These are phyloP conservation scores for Boletus subparvulus DNA, from an alignment of 768 basidiomycete genomes.

Conservation along the genomic window DNA sequence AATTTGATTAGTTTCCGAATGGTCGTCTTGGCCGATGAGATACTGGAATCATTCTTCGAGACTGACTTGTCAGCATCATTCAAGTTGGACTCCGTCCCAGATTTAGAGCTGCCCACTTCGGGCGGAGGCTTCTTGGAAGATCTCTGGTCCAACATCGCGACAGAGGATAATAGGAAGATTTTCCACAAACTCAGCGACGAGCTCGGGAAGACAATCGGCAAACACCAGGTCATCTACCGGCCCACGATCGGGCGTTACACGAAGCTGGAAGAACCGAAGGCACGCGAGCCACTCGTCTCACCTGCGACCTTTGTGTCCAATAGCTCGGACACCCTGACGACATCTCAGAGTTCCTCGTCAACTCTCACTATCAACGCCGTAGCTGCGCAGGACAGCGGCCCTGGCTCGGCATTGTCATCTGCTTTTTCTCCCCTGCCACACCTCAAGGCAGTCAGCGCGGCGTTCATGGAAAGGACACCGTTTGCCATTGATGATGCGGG, in stretches of 20 bases:
- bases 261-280: constrained; percentile 81
- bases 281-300: constrained; percentile 82
- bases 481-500: constrained; percentile 97
- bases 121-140: constrained; percentile 73
- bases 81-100: constrained; percentile 68
- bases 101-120: constrained; percentile 60
- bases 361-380: constrained; percentile 50
- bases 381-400: constrained; percentile 20
- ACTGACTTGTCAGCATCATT: constrained; percentile 88
- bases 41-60: constrained; percentile 96
- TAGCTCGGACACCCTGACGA: constrained; percentile 29
- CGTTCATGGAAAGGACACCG: constrained; percentile 86
- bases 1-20: constrained; percentile 79
- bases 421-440: constrained; percentile 58
- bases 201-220: constrained; percentile 91
- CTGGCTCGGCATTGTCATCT: constrained; percentile 25
- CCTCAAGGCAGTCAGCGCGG: constrained; percentile 74
- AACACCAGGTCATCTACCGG: constrained; percentile 78
- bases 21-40: constrained; percentile 96
- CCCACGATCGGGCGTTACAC: constrained; percentile 88
- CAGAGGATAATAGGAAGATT: constrained; percentile 89
- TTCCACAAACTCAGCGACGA: constrained; percentile 94
- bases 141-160: constrained; percentile 85
- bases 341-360: constrained; percentile 41
- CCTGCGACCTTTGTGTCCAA: constrained; percentile 50